These are phyloP conservation scores for Protomyces inouyei DNA, from an alignment of 1,139 yeast genomes.

Conservation along the genomic window DNA sequence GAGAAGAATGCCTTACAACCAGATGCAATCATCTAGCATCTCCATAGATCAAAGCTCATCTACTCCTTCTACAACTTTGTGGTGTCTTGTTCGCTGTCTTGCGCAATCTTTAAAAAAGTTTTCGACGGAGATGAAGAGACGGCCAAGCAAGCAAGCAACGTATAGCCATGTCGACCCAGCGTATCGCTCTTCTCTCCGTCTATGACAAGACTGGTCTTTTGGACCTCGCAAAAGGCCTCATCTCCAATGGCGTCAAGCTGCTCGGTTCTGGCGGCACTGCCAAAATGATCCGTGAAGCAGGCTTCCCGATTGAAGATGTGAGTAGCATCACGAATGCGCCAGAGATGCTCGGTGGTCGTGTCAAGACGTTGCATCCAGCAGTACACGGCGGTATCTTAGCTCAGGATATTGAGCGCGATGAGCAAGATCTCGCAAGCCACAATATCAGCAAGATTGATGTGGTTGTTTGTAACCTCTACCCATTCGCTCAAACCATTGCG, in stretches of 20 bases:
- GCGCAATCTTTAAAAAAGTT: neutral
- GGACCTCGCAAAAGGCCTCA: constrained; percentile 92
- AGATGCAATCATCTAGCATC: too few species aligned
- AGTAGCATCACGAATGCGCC: constrained; percentile 95
- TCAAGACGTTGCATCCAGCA: constrained; percentile 96
- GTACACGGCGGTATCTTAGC: constrained; percentile 88
- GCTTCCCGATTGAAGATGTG: constrained; percentile 95
- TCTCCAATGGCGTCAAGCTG: constrained; percentile 79
- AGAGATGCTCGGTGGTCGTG: constrained; percentile 98
- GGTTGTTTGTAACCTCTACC: constrained; percentile 95
- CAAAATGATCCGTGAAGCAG: constrained; percentile 88
- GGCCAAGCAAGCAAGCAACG: neutral
- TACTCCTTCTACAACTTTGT: too few species aligned
- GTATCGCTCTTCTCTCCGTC: constrained; percentile 78
- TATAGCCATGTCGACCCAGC: constrained; percentile 11
- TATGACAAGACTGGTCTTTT: constrained; percentile 94
- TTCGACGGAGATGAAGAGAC: neutral
- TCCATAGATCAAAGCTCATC: too few species aligned
- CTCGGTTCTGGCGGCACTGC: constrained; percentile 98
- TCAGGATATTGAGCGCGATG: constrained; percentile 84
- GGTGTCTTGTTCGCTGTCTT: too few species aligned
- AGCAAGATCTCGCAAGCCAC: constrained; percentile 76
- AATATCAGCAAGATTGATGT: constrained; percentile 91
- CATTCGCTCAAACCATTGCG: constrained; percentile 94
- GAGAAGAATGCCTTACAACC: too few species aligned